Evolutionary conservation across 1,139 yeast species (phyloP).

Genomic region (Blastobotrys buckinghamii): DNA sequence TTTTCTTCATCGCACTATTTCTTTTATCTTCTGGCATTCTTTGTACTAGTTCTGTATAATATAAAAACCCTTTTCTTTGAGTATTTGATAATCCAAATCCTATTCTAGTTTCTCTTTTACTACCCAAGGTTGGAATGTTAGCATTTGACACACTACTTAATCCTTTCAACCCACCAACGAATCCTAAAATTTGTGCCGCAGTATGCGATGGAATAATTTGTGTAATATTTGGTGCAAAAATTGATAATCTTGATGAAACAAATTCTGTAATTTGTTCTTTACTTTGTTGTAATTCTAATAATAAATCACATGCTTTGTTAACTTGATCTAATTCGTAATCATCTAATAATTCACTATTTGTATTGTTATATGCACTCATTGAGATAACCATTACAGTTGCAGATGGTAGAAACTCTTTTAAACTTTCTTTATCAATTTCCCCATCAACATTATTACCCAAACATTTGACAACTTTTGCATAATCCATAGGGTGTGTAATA

Average conservation of each 20-base stretch:
- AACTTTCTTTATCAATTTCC: conserved; percentile 23
- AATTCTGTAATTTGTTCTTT: conserved; percentile 44
- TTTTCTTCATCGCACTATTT: conserved; percentile 68
- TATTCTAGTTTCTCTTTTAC: conserved; percentile 45
- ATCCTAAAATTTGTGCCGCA: conserved; percentile 67
- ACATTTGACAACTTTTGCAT: conserved; percentile 47
- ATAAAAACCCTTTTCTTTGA: conserved; percentile 53
- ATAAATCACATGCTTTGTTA: conserved; percentile 42
- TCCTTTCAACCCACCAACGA: conserved; percentile 65
- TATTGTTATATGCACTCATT: conserved; percentile 59
- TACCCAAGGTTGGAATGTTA: conserved; percentile 75
- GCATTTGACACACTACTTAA: conserved; percentile 74
- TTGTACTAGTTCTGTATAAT: conserved; percentile 33
- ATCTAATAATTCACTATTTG: conserved; percentile 30
- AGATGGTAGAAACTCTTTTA: conserved; percentile 42
- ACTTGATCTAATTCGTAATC: conserved; percentile 39
- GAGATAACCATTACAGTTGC: conserved; percentile 68
- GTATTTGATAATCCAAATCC: conserved; percentile 43
- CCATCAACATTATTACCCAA: conserved; percentile 47
- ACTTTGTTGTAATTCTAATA: conserved; percentile 44
- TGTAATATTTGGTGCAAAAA: conserved; percentile 75
- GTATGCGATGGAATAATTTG: conserved; percentile 67
- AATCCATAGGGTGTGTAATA: conserved; percentile 59
- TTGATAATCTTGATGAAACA: conserved; percentile 51
- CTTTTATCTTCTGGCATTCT: conserved; percentile 51